These are phyloP conservation scores for Nyctanthes arbortristis DNA, from an alignment of 257 asterid genomes.

Conservation along the genomic window DNA sequence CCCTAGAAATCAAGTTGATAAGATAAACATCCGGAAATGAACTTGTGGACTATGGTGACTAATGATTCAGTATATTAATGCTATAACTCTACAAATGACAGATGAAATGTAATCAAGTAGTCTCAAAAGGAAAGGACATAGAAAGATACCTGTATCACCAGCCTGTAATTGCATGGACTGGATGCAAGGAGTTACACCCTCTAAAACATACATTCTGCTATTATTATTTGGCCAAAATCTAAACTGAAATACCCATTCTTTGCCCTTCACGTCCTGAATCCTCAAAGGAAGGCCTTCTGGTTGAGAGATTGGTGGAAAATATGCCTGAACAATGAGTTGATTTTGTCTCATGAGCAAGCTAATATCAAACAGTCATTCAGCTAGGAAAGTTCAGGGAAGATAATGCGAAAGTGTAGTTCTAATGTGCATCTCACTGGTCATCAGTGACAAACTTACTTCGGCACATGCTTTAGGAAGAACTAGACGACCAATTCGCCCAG, in stretches of 20 bases:
- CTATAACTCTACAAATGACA: not conserved
- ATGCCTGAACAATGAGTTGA: slow-evolving; percentile 59
- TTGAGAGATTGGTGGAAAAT: slow-evolving; percentile 91
- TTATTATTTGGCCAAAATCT: slow-evolving; percentile 98
- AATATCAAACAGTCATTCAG: not conserved
- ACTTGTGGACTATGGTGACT: not conserved
- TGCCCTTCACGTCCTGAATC: slow-evolving; percentile 95
- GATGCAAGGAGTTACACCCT: slow-evolving; percentile 97
- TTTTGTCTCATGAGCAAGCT: slow-evolving; percentile 19
- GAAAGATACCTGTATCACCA: slow-evolving; percentile 85
- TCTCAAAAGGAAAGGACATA: not conserved
- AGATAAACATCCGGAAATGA: not conserved
- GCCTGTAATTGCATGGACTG: slow-evolving; percentile 98
- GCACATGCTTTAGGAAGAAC: slow-evolving; percentile 99
- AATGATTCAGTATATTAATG: not conserved
- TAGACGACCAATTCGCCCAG: slow-evolving; percentile 96
- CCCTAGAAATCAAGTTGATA: not conserved
- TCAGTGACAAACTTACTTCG: slow-evolving; percentile 58
- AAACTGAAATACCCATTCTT: slow-evolving; percentile 97
- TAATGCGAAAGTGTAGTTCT: not conserved
- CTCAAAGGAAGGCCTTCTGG: slow-evolving; percentile 99
- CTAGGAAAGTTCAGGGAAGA: not conserved
- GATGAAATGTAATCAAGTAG: not conserved
- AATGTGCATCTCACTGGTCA: slow-evolving; percentile 1
- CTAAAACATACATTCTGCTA: slow-evolving; percentile 94